A percentile compares a stretch with the other conserved stretches of the same genome.
Evolutionary conservation across 2,329 filamentous ascomycete genomes (phyloP).

Genomic region (Ophiosphaerella herpotricha): DNA sequence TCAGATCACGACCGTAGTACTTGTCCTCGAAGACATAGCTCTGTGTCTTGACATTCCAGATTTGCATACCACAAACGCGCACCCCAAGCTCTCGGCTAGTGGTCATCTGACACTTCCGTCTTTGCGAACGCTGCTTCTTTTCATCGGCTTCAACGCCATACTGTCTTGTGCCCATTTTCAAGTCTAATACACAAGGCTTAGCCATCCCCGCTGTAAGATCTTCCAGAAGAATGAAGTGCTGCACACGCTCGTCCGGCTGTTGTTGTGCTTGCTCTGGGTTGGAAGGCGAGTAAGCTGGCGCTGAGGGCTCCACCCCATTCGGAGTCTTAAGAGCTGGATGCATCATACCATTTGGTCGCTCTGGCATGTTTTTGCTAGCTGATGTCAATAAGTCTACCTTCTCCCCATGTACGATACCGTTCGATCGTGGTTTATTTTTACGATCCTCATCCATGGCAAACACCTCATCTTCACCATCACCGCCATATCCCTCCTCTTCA

Average conservation of each 20-base stretch:
- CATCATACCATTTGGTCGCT: slow-evolving; percentile 30
- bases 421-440: slow-evolving; percentile 14
- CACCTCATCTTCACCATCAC: slow-evolving; percentile 73
- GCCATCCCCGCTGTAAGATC: slow-evolving; percentile 97
- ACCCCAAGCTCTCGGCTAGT: slow-evolving; percentile 92
- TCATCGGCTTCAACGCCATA: slow-evolving; percentile 90
- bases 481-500: slow-evolving; percentile 85
- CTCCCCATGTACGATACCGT: slow-evolving; percentile 6
- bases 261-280: slow-evolving; percentile 54
- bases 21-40: slow-evolving; percentile 97
- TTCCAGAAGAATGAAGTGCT: slow-evolving; percentile 91
- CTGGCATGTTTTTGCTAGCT: not conserved
- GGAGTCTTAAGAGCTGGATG: slow-evolving; percentile 37
- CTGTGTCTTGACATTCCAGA: slow-evolving; percentile 85
- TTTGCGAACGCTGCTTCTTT: slow-evolving; percentile 92
- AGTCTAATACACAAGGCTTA: slow-evolving; percentile 91
- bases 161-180: slow-evolving; percentile 98
- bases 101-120: slow-evolving; percentile 88
- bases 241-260: slow-evolving; percentile 67
- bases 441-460: slow-evolving; percentile 68
- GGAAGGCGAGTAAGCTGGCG: slow-evolving; percentile 23
- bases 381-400: not conserved
- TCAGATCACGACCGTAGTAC: slow-evolving; percentile 88
- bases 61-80: slow-evolving; percentile 91
- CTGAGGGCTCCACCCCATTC: slow-evolving; percentile 13